phyloP scores from a whole-genome alignment of 176 grass and related monocot genomes.

The Lolium perenne region DNA sequence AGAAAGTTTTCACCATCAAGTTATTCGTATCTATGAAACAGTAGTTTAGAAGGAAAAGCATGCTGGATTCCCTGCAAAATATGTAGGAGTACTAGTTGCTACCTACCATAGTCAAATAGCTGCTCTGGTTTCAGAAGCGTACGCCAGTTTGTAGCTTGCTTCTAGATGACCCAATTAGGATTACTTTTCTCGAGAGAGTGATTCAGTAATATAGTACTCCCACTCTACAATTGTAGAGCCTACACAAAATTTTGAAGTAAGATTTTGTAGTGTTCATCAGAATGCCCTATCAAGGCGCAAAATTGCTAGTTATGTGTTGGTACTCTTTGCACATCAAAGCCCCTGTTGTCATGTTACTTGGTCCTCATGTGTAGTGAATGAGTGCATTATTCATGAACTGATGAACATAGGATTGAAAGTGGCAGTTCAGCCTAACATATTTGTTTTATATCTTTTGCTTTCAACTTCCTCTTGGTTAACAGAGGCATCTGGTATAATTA shows the following conservation, averaged over 20 bases:
- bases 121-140: background rate
- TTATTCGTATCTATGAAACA: background rate
- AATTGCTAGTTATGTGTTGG: background rate
- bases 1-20: background rate
- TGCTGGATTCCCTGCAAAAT: background rate
- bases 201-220: background rate
- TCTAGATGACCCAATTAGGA: slow-evolving; percentile 5
- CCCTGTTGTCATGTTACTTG: background rate
- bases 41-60: background rate
- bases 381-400: background rate
- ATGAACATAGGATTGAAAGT: background rate
- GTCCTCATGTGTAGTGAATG: background rate
- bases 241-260: background rate
- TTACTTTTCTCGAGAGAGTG: background rate
- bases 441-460: background rate
- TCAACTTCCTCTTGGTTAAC: background rate
- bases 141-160: background rate
- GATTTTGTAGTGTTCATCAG: background rate
- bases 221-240: background rate
- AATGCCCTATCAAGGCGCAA: background rate
- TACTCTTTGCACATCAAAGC: background rate
- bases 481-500: background rate
- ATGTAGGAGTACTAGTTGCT: background rate
- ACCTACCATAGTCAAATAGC: background rate
- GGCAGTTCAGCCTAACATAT: slow-evolving; percentile 18